Evolutionary conservation across 2,329 filamentous ascomycete species (phyloP), one percentile per base, ranked within the genome.

Genomic region (Penicillium sclerotigenum): DNA sequence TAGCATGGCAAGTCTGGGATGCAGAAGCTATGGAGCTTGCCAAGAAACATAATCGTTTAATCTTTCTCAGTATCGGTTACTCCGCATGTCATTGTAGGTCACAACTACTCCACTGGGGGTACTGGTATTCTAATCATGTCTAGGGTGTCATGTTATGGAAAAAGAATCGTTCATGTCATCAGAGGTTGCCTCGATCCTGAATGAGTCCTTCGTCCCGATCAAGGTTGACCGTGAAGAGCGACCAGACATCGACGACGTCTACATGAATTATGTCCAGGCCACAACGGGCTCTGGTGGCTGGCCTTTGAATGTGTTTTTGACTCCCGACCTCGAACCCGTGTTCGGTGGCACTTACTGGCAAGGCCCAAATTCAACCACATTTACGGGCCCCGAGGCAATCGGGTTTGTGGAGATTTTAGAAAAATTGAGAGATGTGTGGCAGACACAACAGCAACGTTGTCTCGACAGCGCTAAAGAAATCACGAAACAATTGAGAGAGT

Each of bases 291-390:
- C 85, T 1, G 93, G 91, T 10, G 94, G 94, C 37, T 97, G 94
- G 92, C 94, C 94, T 1, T 77, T 97, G 58, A 97, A 97, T 69
- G 87, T 96, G n/a, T 97, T 99, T 71, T 82, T 97, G 29, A 99
- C 94, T 0, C 91, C 94, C 0, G 87, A 96, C 64, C 82, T 97
- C 26, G 88, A 96, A 68, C 94, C 94, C 0, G 89, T 99, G 10
- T 97, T 97, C 74, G 94, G 94, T 36, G 93, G 93, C 24, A 97
- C 93, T 9, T 97, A 97, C 74, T 97, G 91, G 89, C 91, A 92
- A 4, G 90, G 89, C 0, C 90, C 91, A 0, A 87, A 85, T 47
- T 83, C 85, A 5, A 71, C 71, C 8, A 77, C 74, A 24, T 69
- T 76, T 10, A 73, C 73, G 1, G 73, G 74, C n/a, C 66, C 81